phyloP scores from a whole-genome alignment of 305 asterid species.

The Caryopteris hybrid region DNA sequence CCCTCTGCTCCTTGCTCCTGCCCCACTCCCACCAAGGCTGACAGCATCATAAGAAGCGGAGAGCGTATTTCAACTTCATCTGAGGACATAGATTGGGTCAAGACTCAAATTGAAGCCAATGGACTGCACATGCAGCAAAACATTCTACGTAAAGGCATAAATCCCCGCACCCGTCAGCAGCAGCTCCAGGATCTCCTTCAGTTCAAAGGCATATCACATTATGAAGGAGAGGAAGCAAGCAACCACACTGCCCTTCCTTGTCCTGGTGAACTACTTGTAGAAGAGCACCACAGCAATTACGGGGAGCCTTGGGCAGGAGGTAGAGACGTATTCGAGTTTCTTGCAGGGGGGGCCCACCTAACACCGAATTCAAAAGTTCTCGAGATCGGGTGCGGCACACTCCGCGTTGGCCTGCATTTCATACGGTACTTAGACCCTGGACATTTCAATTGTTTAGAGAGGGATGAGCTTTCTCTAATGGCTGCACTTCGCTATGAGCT shows the following conservation, averaged over 20 bases:
- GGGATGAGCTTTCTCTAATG: slow-evolving; percentile 93
- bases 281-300: slow-evolving; percentile 93
- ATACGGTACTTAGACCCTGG: slow-evolving; percentile 69
- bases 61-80: slow-evolving; percentile 53
- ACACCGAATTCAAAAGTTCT: slow-evolving; percentile 64
- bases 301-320: slow-evolving; percentile 99
- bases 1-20: slow-evolving; percentile 53
- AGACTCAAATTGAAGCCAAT: slow-evolving; percentile 59
- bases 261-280: slow-evolving; percentile 88
- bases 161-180: slow-evolving; percentile 85
- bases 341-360: slow-evolving; percentile 60
- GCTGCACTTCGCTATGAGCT: slow-evolving; percentile 90
- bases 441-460: slow-evolving; percentile 80
- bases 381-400: slow-evolving; percentile 97
- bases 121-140: slow-evolving; percentile 85
- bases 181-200: slow-evolving; percentile 85
- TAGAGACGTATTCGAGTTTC: slow-evolving; percentile 85
- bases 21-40: slow-evolving; percentile 21
- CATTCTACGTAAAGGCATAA: slow-evolving; percentile 88
- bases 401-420: slow-evolving; percentile 93
- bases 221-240: slow-evolving; percentile 69
- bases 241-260: slow-evolving; percentile 95
- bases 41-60: slow-evolving; percentile 4
- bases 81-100: slow-evolving; percentile 83
- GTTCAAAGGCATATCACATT: slow-evolving; percentile 94